phyloP scores from a whole-genome alignment of 306 rosid species.

The Hylodesmum podocarpum region DNA sequence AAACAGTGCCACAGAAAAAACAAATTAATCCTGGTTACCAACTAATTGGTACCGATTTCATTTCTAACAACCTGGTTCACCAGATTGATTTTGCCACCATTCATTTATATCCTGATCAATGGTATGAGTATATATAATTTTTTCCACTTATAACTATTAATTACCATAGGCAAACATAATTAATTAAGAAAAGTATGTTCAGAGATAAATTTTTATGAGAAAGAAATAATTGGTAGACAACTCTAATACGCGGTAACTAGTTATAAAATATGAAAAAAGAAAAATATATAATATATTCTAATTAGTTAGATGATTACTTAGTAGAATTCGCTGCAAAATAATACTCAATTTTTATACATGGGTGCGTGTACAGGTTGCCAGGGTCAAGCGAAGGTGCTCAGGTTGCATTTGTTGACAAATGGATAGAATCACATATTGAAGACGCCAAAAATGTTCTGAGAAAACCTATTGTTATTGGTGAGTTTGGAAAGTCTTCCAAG shows the following conservation, averaged over 20 bases:
- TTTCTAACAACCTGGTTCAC: constrained; percentile 38
- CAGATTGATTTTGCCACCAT: constrained; percentile 44
- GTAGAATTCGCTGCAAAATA: no score
- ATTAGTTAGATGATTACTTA: no score
- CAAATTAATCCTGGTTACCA: constrained; percentile 38
- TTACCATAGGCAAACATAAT: background rate
- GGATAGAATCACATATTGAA: constrained; percentile 27
- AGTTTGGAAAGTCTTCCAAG: constrained; percentile 39
- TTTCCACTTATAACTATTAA: background rate
- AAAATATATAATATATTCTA: no score
- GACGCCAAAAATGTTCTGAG: constrained; percentile 2
- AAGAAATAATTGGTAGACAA: no score
- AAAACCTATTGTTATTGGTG: constrained; percentile 35
- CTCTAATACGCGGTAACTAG: no score
- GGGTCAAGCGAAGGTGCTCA: constrained; percentile 6
- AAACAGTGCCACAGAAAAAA: constrained; percentile 28
- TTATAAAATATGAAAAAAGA: no score
- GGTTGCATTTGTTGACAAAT: constrained; percentile 32
- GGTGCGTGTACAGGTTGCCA: constrained; percentile 18
- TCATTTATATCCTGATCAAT: constrained; percentile 45
- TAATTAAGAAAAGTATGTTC: background rate
- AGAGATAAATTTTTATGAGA: no score
- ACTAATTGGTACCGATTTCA: constrained; percentile 43
- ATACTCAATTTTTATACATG: background rate
- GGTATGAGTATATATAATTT: background rate